phyloP scores from a whole-genome alignment of 148 eudicot species.

The Amaranthus cruentus region DNA sequence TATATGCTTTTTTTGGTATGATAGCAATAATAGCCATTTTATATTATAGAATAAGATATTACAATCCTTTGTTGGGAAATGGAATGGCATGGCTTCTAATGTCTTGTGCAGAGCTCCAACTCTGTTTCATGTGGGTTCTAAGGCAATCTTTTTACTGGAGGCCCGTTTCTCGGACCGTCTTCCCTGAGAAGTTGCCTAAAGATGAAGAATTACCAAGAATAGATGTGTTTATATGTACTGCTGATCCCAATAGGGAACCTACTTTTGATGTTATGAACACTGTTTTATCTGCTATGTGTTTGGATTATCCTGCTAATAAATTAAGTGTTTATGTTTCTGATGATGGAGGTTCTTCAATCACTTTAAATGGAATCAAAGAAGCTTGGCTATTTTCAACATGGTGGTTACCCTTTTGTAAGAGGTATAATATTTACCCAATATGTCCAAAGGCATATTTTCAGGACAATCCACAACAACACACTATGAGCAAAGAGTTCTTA shows the following conservation, averaged over 20 bases:
- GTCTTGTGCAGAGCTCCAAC: constrained; percentile 25
- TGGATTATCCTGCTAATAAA: constrained; percentile 37
- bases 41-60: constrained; percentile 17
- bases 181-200: constrained; percentile 18
- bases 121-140: constrained; percentile 28
- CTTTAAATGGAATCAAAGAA: constrained; percentile 18
- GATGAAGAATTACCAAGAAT: constrained; percentile 23
- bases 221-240: constrained; percentile 36
- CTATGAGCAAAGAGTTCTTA: constrained; percentile 25
- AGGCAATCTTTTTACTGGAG: constrained; percentile 26
- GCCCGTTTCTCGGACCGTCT: constrained; percentile 20
- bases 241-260: constrained; percentile 36
- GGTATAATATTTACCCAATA: constrained; percentile 9
- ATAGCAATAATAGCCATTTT: constrained; percentile 13
- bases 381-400: constrained; percentile 29
- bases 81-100: constrained; percentile 12
- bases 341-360: constrained; percentile 26
- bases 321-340: constrained; percentile 36
- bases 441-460: constrained; percentile 33
- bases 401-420: constrained; percentile 39
- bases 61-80: background rate
- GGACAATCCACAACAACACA: background rate
- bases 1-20: constrained; percentile 17
- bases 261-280: constrained; percentile 37
- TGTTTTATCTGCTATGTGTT: constrained; percentile 35